Base-by-base conservation (phyloP, 768 basidiomycete genomes). In the Leucosporidium creatinivorum region DNA sequence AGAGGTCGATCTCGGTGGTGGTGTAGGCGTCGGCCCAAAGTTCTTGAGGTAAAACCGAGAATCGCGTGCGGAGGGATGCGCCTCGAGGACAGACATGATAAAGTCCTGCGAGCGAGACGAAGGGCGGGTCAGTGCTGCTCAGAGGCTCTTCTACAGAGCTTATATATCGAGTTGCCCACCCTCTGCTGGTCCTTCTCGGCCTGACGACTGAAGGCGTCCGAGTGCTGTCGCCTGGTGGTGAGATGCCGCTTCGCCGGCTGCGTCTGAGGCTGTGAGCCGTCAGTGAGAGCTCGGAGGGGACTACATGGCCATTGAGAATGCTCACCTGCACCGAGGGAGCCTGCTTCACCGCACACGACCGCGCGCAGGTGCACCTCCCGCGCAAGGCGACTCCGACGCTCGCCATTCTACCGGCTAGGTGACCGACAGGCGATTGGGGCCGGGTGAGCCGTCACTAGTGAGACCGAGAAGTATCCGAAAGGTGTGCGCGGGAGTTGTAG, bases 21-120 rank as follows among this genome's bases (percentile, higher is more conserved):
- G 73, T 58, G 79, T 76, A 63, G 84, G 84, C 36, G 85, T 85
- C 25, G 85, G 84, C 10, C 89, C 89, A 77, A 99, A 98, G n/a
- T 87, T 90, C 33, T 87, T 88, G 15, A 96, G 83, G 78, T 96
- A 99, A 1, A 87, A 88, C 62, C 86, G 87, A 33, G 93, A 88
- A 77, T 99, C 96, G 70, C 96, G 83, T 61, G 87, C 78, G 2
- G 94, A 97, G 18, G 96, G 94, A 68, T 89, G 91, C 33, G 96
- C 88, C 62, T 89, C 87, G 61, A 99, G 82, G 74, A 99, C 89
- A 39, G 93, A 96, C 64, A 98, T 80, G 75, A 99, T 93, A 75
- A 99, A 93, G 77, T 98, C 96, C 92, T 98, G 77, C 52, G n/a
- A 50, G 3, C 17, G 33, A 17, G 25, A 23, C 39, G 4, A 47